Conservation (phyloP, 495 filamentous ascomycete genomes). For the Podospora conica region DNA sequence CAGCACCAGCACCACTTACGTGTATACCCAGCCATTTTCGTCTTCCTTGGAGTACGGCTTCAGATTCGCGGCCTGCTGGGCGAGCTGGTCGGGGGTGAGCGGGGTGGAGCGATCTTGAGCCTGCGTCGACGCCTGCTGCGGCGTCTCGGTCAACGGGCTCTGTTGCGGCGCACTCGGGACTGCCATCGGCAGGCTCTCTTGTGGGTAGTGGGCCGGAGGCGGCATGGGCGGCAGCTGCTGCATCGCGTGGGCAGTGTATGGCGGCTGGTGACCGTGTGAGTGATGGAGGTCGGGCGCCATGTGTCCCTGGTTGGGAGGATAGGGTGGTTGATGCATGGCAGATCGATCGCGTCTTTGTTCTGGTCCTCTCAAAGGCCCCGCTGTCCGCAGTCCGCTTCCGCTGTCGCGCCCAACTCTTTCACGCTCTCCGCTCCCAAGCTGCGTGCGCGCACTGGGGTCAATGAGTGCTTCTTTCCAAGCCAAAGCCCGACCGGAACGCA, state of each 20-base stretch:
- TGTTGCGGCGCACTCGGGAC: slow-evolving; percentile 18
- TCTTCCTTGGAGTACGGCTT: slow-evolving; percentile 27
- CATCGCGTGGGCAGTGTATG: slow-evolving; percentile 22
- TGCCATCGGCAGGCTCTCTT: slow-evolving; percentile 18
- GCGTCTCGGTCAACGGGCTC: slow-evolving; percentile 13
- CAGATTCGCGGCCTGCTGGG: slow-evolving; percentile 24
- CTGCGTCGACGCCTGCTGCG: slow-evolving; percentile 13
- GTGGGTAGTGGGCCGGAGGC: slow-evolving; percentile 20
- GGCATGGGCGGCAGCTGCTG: slow-evolving; percentile 29
- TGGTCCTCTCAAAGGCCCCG: background rate
- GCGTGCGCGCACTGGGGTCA: background rate
- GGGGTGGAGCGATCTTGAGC: slow-evolving; percentile 16
- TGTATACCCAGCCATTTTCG: slow-evolving; percentile 22
- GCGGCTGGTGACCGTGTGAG: slow-evolving; percentile 15
- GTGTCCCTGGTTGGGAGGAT: slow-evolving; percentile 1
- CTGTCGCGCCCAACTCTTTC: background rate
- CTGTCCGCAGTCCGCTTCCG: background rate
- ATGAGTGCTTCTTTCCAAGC: background rate
- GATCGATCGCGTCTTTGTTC: background rate
- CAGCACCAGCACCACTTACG: slow-evolving; percentile 18
- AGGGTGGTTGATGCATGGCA: slow-evolving; percentile 11
- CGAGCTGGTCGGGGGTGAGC: slow-evolving; percentile 26
- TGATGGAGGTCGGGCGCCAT: slow-evolving; percentile 7
- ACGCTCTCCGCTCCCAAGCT: background rate
- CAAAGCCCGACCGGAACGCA: background rate